Percentiles rank a stretch among this genome's conserved stretches.
Evolutionary conservation across 2,329 filamentous ascomycete species (phyloP).

Genomic region (Cladosporium sphaerospermum): DNA sequence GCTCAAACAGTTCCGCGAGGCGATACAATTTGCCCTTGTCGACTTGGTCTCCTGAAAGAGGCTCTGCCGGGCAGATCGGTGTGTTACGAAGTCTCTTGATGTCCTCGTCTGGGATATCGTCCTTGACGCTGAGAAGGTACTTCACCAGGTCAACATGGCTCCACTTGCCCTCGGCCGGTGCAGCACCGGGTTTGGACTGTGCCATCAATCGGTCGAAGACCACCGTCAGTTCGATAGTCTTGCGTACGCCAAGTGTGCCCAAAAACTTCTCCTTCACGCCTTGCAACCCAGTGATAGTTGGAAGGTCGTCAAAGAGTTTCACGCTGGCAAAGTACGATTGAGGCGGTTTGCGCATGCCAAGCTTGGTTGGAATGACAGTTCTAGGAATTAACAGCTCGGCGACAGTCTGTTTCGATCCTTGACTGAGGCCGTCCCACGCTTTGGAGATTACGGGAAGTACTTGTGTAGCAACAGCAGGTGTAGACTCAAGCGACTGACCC

Average conservation of each 20-base stretch:
- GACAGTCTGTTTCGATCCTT: conserved; percentile 59
- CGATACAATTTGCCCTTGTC: conserved; percentile 50
- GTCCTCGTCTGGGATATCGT: conserved; percentile 81
- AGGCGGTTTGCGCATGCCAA: conserved; percentile 76
- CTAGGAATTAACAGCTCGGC: conserved; percentile 58
- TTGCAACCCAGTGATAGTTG: conserved; percentile 68
- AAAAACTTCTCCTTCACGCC: conserved; percentile 89
- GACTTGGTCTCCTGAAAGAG: conserved; percentile 32
- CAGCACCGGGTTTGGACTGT: conserved; percentile 43
- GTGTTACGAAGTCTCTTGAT: conserved; percentile 71
- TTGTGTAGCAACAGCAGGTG: conserved; percentile 66
- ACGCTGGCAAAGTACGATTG: conserved; percentile 94
- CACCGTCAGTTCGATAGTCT: conserved; percentile 89
- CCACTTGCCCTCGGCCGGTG: conserved; percentile 57
- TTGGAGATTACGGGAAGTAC: conserved; percentile 78
- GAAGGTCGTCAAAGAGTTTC: conserved; percentile 88
- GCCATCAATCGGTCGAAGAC: conserved; percentile 83
- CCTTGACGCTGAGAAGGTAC: conserved; percentile 81
- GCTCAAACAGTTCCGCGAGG: conserved; percentile 75
- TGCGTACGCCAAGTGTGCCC: conserved; percentile 75
- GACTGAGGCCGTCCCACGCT: conserved; percentile 76
- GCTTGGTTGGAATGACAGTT: conserved; percentile 80
- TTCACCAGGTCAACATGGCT: conserved; percentile 93
- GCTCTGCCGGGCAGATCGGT: conserved; percentile 75
- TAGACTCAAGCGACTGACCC: conserved; percentile 64